Conservation (phyloP, 306 rosid genomes). For the Arachis hypogaea region DNA sequence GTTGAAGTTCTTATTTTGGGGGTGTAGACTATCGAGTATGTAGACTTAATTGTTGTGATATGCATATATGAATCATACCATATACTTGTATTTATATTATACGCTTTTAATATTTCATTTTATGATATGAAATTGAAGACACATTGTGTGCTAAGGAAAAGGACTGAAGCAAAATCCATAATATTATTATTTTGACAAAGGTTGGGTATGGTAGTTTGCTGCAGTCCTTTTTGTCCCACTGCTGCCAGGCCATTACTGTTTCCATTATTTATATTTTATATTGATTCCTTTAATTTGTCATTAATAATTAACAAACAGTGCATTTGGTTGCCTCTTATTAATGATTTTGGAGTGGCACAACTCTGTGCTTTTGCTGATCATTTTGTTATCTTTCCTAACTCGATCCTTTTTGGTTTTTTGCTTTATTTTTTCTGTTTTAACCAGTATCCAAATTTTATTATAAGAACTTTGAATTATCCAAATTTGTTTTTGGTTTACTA, state of each 20-base stretch:
- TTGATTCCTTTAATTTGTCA: slow-evolving; percentile 1
- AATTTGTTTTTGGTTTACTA: too few relatives aligned
- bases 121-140: slow-evolving; percentile 18
- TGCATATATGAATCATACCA: background rate
- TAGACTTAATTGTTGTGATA: background rate
- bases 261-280: background rate
- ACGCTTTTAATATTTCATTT: slow-evolving; percentile 10
- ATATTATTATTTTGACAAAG: slow-evolving; percentile 33
- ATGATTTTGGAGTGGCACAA: background rate
- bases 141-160: slow-evolving; percentile 38
- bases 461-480: too few relatives aligned
- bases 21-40: slow-evolving; percentile 1
- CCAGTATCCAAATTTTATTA: too few relatives aligned
- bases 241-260: background rate
- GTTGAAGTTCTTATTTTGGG: slow-evolving; percentile 19
- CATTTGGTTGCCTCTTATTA: slow-evolving; percentile 6
- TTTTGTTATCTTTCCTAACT: background rate
- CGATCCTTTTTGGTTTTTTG: too few relatives aligned
- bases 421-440: too few relatives aligned
- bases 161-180: slow-evolving; percentile 22
- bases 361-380: background rate
- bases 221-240: slow-evolving; percentile 36
- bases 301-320: slow-evolving; percentile 12
- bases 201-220: slow-evolving; percentile 50
- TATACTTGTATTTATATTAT: slow-evolving; percentile 4